phyloP scores from a whole-genome alignment of 768 basidiomycete genomes.

The Leccinum disarticulatum region DNA sequence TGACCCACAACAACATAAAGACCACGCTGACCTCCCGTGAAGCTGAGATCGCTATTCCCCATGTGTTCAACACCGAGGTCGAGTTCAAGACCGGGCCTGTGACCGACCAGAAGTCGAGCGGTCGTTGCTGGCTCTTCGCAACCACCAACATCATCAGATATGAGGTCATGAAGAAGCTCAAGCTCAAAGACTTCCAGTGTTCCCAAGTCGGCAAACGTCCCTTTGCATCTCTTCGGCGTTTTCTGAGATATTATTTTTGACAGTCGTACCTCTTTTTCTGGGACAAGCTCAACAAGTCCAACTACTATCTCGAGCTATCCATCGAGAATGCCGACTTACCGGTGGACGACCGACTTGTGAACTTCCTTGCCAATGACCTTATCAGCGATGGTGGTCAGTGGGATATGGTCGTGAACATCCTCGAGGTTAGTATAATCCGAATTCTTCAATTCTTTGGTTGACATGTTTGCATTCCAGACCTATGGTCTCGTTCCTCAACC shows the following conservation, averaged over 20 bases:
- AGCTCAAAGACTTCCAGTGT: slow-evolving; percentile 86
- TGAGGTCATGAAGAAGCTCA: slow-evolving; percentile 81
- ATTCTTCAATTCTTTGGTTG: slow-evolving; percentile 23
- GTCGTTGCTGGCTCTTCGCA: slow-evolving; percentile 95
- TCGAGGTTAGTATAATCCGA: slow-evolving; percentile 45
- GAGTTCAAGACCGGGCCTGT: slow-evolving; percentile 82
- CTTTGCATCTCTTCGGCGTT: neutral
- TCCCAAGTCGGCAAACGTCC: slow-evolving; percentile 59
- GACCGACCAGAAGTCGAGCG: slow-evolving; percentile 85
- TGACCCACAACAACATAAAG: slow-evolving; percentile 67
- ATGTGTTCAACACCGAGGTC: slow-evolving; percentile 81
- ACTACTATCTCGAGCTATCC: slow-evolving; percentile 86
- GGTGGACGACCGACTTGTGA: slow-evolving; percentile 80
- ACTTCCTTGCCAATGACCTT: slow-evolving; percentile 70
- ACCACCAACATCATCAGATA: slow-evolving; percentile 86
- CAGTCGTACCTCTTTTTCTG: slow-evolving; percentile 93
- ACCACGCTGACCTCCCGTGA: slow-evolving; percentile 62
- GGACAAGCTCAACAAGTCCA: slow-evolving; percentile 91
- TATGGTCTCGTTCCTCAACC: slow-evolving; percentile 89
- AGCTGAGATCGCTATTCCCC: slow-evolving; percentile 59
- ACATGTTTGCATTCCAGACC: slow-evolving; percentile 39
- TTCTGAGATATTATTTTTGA: slow-evolving; percentile 8
- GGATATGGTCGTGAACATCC: slow-evolving; percentile 82
- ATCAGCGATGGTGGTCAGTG: slow-evolving; percentile 93
- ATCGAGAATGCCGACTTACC: slow-evolving; percentile 80